Percentiles rank a stretch among this genome's conserved stretches.
Conservation (phyloP, 2,329 filamentous ascomycete species). For the Fusarium sp. region DNA sequence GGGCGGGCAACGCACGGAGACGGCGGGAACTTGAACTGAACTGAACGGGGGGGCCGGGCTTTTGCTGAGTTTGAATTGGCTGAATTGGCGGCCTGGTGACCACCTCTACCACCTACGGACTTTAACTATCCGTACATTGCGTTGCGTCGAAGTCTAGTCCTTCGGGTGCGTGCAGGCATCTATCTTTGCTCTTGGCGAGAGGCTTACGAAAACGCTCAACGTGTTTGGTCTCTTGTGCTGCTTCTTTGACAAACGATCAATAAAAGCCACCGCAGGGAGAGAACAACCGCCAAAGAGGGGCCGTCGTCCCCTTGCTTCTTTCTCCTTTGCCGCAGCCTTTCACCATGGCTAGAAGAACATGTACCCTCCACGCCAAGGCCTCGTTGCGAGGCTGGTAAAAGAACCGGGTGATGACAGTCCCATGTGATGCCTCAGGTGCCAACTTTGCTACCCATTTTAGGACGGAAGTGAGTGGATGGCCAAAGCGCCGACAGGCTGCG, state of each 20-base stretch:
- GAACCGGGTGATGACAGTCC: conserved; percentile 18
- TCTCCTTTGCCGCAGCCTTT: neutral
- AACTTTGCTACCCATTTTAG: neutral
- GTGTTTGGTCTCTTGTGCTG: neutral
- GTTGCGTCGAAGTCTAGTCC: neutral
- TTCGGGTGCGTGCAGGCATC: neutral
- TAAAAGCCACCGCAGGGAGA: neutral
- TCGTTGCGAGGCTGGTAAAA: conserved; percentile 23
- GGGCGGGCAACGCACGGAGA: conserved; percentile 25
- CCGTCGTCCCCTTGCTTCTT: neutral
- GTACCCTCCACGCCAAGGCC: conserved; percentile 4
- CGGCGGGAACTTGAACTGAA: conserved; percentile 14
- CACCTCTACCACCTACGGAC: neutral
- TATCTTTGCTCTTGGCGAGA: conserved; percentile 6
- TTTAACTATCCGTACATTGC: neutral
- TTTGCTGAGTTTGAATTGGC: conserved; percentile 23
- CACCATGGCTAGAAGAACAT: neutral
- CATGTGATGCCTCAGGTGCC: conserved; percentile 32
- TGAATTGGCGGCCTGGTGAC: neutral
- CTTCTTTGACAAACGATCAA: conserved; percentile 4
- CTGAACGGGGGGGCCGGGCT: conserved; percentile 24
- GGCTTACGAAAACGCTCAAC: neutral
- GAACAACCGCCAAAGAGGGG: neutral
- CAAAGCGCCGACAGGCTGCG: neutral
- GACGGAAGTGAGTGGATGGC: neutral